Evolutionary conservation across 352 stramenopile genomes (phyloP).

Genomic region (Phytophthora sp.): DNA sequence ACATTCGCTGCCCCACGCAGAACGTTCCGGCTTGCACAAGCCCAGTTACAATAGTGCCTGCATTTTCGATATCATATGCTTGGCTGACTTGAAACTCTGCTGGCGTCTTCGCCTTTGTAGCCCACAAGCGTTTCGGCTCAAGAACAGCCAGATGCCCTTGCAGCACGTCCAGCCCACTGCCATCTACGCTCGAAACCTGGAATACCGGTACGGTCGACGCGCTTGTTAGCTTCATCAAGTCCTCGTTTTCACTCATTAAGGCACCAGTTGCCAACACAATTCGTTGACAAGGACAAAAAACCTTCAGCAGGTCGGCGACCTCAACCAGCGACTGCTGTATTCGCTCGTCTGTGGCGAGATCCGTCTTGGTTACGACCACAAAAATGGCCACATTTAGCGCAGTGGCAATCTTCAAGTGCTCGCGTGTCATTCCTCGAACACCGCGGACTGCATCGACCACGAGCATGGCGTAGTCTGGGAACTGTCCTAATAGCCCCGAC

Average conservation of each 20-base stretch:
- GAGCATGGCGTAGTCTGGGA: conserved; percentile 89
- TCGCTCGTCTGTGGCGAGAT: conserved; percentile 47
- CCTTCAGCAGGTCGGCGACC: conserved; percentile 48
- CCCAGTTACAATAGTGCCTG: conserved; percentile 71
- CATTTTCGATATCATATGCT: conserved; percentile 77
- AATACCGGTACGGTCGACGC: conserved; percentile 57
- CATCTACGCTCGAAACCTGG: conserved; percentile 65
- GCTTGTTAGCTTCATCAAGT: conserved; percentile 15
- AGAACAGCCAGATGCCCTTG: conserved; percentile 64
- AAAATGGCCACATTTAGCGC: conserved; percentile 77
- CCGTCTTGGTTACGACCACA: conserved; percentile 85
- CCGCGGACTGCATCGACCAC: conserved; percentile 72
- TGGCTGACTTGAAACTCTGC: conserved; percentile 84
- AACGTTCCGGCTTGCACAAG: conserved; percentile 77
- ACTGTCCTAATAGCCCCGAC: conserved; percentile 81
- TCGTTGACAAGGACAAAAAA: conserved; percentile 36
- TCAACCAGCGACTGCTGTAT: conserved; percentile 60
- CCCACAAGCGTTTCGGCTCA: conserved; percentile 71
- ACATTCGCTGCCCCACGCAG: conserved; percentile 63
- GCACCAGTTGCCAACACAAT: conserved; percentile 21
- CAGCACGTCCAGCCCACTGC: conserved; percentile 57
- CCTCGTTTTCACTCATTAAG: conserved; percentile 18
- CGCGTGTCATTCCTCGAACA: conserved; percentile 77
- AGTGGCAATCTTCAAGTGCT: conserved; percentile 80
- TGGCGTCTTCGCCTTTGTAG: conserved; percentile 50